Conservation (phyloP, 352 stramenopile species). For the Globisporangium cystogenes region DNA sequence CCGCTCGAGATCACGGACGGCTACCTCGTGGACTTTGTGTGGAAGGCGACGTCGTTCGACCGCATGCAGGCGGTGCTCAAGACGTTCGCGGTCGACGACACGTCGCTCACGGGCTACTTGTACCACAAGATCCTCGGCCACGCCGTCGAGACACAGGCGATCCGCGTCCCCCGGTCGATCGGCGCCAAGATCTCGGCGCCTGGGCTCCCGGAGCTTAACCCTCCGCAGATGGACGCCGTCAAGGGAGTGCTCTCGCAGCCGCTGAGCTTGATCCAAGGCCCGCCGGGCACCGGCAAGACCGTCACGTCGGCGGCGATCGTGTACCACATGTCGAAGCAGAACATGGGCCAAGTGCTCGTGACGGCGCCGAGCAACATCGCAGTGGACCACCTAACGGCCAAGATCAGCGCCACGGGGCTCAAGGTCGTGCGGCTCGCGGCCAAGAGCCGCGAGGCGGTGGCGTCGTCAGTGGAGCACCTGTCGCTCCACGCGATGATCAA, state of each 20-base stretch:
- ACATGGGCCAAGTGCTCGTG: conserved; percentile 98
- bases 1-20: conserved; percentile 93
- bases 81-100: conserved; percentile 98
- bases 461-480: conserved; percentile 95
- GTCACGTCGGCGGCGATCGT: conserved; percentile 98
- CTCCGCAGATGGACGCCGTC: conserved; percentile 95
- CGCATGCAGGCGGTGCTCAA: conserved; percentile 99
- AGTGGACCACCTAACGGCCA: conserved; percentile 95
- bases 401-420: conserved; percentile 97
- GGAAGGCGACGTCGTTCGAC: conserved; percentile 99
- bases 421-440: conserved; percentile 97
- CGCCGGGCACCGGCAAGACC: conserved; percentile 95
- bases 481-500: conserved; percentile 97
- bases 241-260: conserved; percentile 94
- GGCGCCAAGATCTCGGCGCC: conserved; percentile 86
- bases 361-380: conserved; percentile 98
- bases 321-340: conserved; percentile 99
- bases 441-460: conserved; percentile 95
- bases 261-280: conserved; percentile 98
- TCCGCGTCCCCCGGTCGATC: conserved; percentile 69
- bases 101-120: conserved; percentile 97
- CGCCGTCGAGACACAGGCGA: conserved; percentile 92
- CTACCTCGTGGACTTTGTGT: conserved; percentile 98
- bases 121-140: conserved; percentile 99
- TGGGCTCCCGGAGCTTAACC: conserved; percentile 96